Evolutionary conservation across 1,284 basidiomycete species (phyloP).

Genomic region (Bjerkandera adusta): DNA sequence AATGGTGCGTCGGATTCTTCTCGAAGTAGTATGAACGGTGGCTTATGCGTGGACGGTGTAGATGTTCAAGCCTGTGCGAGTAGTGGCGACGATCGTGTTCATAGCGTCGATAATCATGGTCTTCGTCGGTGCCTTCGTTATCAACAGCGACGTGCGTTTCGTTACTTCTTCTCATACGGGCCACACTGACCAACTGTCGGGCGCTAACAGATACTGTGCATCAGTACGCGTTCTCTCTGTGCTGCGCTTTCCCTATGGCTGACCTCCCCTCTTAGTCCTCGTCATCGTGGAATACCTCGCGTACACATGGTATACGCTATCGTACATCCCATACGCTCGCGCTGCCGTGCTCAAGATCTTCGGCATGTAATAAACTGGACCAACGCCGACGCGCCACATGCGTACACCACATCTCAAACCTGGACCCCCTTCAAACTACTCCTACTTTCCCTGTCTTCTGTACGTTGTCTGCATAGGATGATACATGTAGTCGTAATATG

Average conservation of each 20-base stretch:
- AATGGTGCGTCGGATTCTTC: constrained; percentile 46
- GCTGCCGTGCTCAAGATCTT: constrained; percentile 65
- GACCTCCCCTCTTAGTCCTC: constrained; percentile 56
- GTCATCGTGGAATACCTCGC: constrained; percentile 85
- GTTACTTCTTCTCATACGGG: constrained; percentile 2
- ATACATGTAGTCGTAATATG: too few species aligned
- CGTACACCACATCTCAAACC: too few species aligned
- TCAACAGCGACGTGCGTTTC: constrained; percentile 59
- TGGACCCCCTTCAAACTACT: too few species aligned
- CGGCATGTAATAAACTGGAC: constrained; percentile 51
- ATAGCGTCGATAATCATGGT: constrained; percentile 75
- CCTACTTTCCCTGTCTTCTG: too few species aligned
- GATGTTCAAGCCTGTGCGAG: constrained; percentile 93
- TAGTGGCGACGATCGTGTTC: constrained; percentile 83
- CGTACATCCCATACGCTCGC: constrained; percentile 88
- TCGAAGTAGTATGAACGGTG: constrained; percentile 8
- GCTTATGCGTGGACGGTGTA: constrained; percentile 27
- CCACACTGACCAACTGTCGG: constrained; percentile 9
- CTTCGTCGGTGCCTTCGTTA: constrained; percentile 79
- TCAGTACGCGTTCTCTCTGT: constrained; percentile 36
- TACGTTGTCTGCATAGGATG: too few species aligned
- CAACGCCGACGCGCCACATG: too few species aligned
- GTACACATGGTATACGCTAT: constrained; percentile 81
- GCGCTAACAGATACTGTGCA: constrained; percentile 39
- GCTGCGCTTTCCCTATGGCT: neutral